A percentile compares a stretch with the other conserved stretches of the same genome.
These are phyloP conservation scores for Hygrophoropsis aurantiaca DNA, from an alignment of 768 basidiomycete species.

Conservation along the genomic window DNA sequence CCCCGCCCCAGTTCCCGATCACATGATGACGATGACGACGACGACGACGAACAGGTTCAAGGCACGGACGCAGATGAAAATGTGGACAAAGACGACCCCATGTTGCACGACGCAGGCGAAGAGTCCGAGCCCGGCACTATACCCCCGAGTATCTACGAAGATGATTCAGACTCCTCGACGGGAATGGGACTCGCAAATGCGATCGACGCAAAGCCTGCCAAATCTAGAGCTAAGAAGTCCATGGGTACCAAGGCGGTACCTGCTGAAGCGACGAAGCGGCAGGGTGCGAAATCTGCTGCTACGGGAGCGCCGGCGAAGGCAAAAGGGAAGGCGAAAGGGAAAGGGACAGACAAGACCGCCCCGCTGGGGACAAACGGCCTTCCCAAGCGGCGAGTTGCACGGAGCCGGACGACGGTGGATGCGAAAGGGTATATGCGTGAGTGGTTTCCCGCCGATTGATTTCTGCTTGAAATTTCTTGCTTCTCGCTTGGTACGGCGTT, in stretches of 20 bases:
- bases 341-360: constrained; percentile 55
- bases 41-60: constrained; percentile 25
- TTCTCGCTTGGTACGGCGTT: too few relatives aligned
- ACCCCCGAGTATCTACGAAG: constrained; percentile 6
- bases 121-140: constrained; percentile 20
- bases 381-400: constrained; percentile 68
- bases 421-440: constrained; percentile 79
- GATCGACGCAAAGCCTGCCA: too few relatives aligned
- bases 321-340: constrained; percentile 34
- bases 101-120: constrained; percentile 18
- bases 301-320: constrained; percentile 29
- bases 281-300: too few relatives aligned
- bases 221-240: too few relatives aligned
- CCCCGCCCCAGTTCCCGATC: constrained; percentile 17
- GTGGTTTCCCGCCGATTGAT: too few relatives aligned
- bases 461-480: too few relatives aligned
- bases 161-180: too few relatives aligned
- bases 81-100: constrained; percentile 39
- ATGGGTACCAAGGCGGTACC: too few relatives aligned
- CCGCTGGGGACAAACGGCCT: constrained; percentile 79
- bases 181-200: too few relatives aligned
- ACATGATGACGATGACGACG: constrained; percentile 28
- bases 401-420: constrained; percentile 53
- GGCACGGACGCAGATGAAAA: constrained; percentile 31
- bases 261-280: too few relatives aligned